Evolutionary conservation across 768 basidiomycete genomes (phyloP).

Genomic region (Rhizopogon sp.): DNA sequence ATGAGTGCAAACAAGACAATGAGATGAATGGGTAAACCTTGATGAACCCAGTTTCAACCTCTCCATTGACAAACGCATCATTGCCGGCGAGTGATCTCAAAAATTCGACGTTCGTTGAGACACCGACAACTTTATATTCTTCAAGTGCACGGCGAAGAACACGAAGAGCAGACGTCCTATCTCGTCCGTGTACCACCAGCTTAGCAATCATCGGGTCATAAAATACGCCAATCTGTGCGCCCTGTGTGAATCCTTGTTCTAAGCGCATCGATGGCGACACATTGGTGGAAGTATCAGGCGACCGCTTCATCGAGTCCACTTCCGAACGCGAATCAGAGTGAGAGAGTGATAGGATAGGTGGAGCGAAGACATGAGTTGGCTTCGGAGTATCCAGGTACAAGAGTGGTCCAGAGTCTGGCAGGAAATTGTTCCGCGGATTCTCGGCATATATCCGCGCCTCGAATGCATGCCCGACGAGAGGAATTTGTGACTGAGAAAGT

Average conservation of each 20-base stretch:
- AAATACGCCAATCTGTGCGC: slow-evolving; percentile 78
- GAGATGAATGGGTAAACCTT: slow-evolving; percentile 34
- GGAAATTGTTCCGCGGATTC: slow-evolving; percentile 88
- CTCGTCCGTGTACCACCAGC: slow-evolving; percentile 82
- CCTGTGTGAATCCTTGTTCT: slow-evolving; percentile 83
- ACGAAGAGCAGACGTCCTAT: slow-evolving; percentile 79
- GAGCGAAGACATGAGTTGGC: slow-evolving; percentile 67
- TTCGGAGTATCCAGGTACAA: slow-evolving; percentile 77
- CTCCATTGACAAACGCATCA: slow-evolving; percentile 65
- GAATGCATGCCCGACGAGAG: slow-evolving; percentile 88
- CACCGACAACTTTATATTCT: slow-evolving; percentile 87
- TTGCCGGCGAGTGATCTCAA: slow-evolving; percentile 74
- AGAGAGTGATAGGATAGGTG: slow-evolving; percentile 20
- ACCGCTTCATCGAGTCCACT: slow-evolving; percentile 14
- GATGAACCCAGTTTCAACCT: slow-evolving; percentile 93
- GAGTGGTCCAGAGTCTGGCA: slow-evolving; percentile 85
- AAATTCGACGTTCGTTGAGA: slow-evolving; percentile 91
- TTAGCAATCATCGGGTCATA: slow-evolving; percentile 94
- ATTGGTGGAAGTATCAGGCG: slow-evolving; percentile 11
- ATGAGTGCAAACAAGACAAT: neutral
- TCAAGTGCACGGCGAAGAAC: slow-evolving; percentile 77
- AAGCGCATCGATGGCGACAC: slow-evolving; percentile 70
- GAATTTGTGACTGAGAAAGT: slow-evolving; percentile 70
- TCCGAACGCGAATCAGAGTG: neutral
- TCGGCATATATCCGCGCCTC: slow-evolving; percentile 96